Percentiles rank a stretch among this genome's conserved stretches.
Evolutionary conservation across 192 early-diverging fungal species (phyloP).

Genomic region (Coemansia sp.): DNA sequence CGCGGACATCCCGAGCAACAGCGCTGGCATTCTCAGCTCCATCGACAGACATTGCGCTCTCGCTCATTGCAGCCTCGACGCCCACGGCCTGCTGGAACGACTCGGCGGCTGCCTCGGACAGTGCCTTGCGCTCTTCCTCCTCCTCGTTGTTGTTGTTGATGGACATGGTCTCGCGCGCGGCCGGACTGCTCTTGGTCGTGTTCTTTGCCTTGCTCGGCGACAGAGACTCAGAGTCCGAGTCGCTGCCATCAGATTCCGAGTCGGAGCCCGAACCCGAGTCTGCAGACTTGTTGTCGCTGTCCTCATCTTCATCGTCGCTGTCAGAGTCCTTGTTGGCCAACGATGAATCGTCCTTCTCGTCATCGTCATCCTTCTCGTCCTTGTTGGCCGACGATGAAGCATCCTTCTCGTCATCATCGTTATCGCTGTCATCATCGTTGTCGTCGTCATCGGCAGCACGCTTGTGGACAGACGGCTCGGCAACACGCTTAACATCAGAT

Average conservation of each 20-base stretch:
- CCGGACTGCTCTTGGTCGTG: neutral
- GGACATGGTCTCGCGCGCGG: constrained; percentile 1
- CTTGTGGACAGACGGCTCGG: neutral
- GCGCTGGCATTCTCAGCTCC: neutral
- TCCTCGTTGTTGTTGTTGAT: neutral
- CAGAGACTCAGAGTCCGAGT: constrained; percentile 15
- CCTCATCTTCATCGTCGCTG: neutral
- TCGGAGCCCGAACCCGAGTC: constrained; percentile 11
- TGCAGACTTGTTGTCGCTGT: constrained; percentile 1
- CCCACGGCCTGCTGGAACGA: constrained; percentile 29
- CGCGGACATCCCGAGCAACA: neutral
- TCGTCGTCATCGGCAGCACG: neutral
- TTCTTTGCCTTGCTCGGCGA: neutral
- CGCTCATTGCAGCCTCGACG: constrained; percentile 15
- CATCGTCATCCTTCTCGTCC: constrained; percentile 1
- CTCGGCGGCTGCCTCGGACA: constrained; percentile 38
- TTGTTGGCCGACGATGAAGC: neutral
- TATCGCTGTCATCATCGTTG: neutral
- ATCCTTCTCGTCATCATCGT: constrained; percentile 6
- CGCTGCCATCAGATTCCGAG: too few relatives aligned
- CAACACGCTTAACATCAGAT: too few relatives aligned
- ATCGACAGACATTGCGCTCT: neutral
- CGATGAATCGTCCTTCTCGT: neutral
- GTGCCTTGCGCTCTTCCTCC: constrained; percentile 25
- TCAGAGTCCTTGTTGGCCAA: constrained; percentile 5